These are phyloP conservation scores for Quambalaria eucalypti DNA, from an alignment of 1,284 basidiomycete genomes.

Conservation along the genomic window DNA sequence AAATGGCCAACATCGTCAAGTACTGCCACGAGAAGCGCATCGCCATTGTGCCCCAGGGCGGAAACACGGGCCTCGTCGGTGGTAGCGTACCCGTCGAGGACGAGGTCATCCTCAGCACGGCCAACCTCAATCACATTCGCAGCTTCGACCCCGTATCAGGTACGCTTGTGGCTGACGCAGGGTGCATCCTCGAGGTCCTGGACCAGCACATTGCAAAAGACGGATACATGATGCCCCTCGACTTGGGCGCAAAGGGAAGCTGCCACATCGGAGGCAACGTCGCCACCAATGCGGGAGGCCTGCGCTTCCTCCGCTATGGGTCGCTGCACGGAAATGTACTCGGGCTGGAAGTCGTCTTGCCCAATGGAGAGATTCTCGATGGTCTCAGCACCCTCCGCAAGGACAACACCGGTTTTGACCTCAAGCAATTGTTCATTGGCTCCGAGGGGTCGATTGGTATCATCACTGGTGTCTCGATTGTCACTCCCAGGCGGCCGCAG, in stretches of 20 bases:
- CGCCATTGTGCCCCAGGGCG: conserved; percentile 86
- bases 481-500: conserved; percentile 84
- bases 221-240: conserved; percentile 93
- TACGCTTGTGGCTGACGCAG: conserved; percentile 65
- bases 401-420: conserved; percentile 98
- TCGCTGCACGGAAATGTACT: conserved; percentile 90
- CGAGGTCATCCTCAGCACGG: conserved; percentile 75
- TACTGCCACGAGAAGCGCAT: conserved; percentile 38
- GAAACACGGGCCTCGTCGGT: conserved; percentile 95
- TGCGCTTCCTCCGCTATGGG: conserved; percentile 86
- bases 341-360: conserved; percentile 91
- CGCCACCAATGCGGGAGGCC: conserved; percentile 92
- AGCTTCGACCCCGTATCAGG: conserved; percentile 69
- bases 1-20: conserved; percentile 67
- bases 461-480: conserved; percentile 87
- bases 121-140: conserved; percentile 74
- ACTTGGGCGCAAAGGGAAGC: conserved; percentile 94
- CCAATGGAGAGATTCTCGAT: conserved; percentile 71
- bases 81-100: conserved; percentile 83
- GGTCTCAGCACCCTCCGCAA: conserved; percentile 61
- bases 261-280: conserved; percentile 98
- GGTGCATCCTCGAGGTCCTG: conserved; percentile 84
- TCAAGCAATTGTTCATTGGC: conserved; percentile 97
- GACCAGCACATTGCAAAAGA: conserved; percentile 77
- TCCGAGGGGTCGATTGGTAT: conserved; percentile 92